A percentile compares a stretch with the other conserved stretches of the same genome.
These are phyloP conservation scores for Coffea canephora DNA, from an alignment of 257 asterid genomes.

Conservation along the genomic window DNA sequence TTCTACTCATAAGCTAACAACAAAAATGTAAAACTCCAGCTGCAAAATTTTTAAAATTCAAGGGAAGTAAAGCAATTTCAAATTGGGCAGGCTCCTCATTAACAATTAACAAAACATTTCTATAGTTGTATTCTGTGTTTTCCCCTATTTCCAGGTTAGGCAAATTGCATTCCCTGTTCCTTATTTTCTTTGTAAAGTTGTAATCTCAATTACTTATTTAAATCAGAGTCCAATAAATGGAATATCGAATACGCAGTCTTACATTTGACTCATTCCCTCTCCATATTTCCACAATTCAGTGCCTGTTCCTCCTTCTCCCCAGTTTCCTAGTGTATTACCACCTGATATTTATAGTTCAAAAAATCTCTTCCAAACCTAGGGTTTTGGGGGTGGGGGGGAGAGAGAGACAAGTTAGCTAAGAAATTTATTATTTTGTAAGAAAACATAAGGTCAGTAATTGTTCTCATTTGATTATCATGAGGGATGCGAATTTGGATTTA, in stretches of 20 bases:
- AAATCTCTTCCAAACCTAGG: conserved; percentile 1
- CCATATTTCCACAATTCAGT: background rate
- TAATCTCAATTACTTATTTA: too few relatives aligned
- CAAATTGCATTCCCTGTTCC: too few relatives aligned
- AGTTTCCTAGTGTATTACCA: too few relatives aligned
- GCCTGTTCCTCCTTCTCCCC: background rate
- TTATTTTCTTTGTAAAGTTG: too few relatives aligned
- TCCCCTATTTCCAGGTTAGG: too few relatives aligned
- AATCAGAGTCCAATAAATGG: background rate
- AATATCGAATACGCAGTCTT: background rate
- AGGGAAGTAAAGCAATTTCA: too few relatives aligned
- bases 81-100: too few relatives aligned
- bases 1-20: too few relatives aligned
- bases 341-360: background rate
- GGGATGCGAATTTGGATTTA: conserved; percentile 64
- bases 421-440: background rate
- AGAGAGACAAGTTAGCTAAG: background rate
- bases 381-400: background rate
- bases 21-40: too few relatives aligned
- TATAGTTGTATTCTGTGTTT: too few relatives aligned
- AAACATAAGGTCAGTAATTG: background rate
- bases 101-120: too few relatives aligned
- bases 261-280: background rate
- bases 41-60: too few relatives aligned
- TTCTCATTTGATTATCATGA: conserved; percentile 27